These are phyloP conservation scores for Coniella vitis DNA, from an alignment of 2,329 filamentous ascomycete species.

Conservation along the genomic window DNA sequence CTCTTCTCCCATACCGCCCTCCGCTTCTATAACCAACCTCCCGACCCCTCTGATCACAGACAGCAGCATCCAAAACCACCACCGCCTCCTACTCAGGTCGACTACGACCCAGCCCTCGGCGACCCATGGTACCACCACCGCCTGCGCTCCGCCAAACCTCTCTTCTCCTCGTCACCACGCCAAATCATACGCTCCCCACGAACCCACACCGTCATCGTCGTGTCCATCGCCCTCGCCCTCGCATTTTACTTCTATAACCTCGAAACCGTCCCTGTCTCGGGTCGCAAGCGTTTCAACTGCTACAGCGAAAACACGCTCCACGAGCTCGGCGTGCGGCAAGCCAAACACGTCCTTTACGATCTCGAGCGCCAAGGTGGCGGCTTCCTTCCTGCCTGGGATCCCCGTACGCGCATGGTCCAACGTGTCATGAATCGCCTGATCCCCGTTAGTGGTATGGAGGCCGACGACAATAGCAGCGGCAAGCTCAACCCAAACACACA, in stretches of 20 bases:
- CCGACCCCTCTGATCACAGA: background rate
- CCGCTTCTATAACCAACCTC: background rate
- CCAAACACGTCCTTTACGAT: slow-evolving; percentile 49
- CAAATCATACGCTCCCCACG: slow-evolving; percentile 28
- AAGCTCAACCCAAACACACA: slow-evolving; percentile 19
- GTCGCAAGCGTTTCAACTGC: slow-evolving; percentile 67
- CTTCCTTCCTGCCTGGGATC: slow-evolving; percentile 55
- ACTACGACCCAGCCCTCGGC: slow-evolving; percentile 13
- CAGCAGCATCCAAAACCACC: slow-evolving; percentile 2
- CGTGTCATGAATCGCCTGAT: slow-evolving; percentile 61
- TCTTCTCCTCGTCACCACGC: slow-evolving; percentile 31
- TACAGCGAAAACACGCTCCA: slow-evolving; percentile 50
- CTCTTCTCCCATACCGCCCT: slow-evolving; percentile 14
- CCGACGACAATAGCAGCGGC: slow-evolving; percentile 19
- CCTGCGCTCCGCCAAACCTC: slow-evolving; percentile 28
- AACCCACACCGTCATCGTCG: slow-evolving; percentile 33
- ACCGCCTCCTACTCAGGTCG: slow-evolving; percentile 2
- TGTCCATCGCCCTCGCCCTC: slow-evolving; percentile 37
- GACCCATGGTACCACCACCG: slow-evolving; percentile 18
- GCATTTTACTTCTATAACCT: slow-evolving; percentile 62
- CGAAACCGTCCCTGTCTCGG: slow-evolving; percentile 66
- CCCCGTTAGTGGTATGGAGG: slow-evolving; percentile 54
- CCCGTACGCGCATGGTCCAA: slow-evolving; percentile 48
- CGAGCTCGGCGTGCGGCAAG: slow-evolving; percentile 44
- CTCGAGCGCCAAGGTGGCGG: slow-evolving; percentile 43